Evolutionary conservation across 192 early-diverging fungal genomes (phyloP).

Genomic region (Dissophora ornata): DNA sequence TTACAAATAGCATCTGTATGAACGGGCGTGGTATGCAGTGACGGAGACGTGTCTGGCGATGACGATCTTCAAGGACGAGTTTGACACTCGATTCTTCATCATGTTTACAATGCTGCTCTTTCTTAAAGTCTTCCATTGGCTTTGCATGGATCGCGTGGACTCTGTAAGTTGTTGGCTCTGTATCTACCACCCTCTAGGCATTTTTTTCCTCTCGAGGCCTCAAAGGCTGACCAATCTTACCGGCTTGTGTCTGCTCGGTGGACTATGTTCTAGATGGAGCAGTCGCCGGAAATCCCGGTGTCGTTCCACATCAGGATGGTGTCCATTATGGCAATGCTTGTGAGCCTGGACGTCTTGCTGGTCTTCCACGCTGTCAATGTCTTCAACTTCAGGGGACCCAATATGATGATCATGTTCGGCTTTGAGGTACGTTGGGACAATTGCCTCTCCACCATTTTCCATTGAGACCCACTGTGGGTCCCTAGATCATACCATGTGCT

Average conservation of each 20-base stretch:
- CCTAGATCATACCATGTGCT: too few species aligned
- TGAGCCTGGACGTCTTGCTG: constrained; percentile 79
- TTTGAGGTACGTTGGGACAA: constrained; percentile 79
- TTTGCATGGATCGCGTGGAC: constrained; percentile 90
- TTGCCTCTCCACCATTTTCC: too few species aligned
- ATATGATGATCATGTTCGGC: constrained; percentile 98
- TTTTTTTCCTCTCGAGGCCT: too few species aligned
- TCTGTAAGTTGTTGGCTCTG: constrained; percentile 73
- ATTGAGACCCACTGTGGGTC: too few species aligned
- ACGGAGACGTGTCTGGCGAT: constrained; percentile 97
- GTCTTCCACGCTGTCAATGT: constrained; percentile 74
- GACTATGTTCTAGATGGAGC: constrained; percentile 75
- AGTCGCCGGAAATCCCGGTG: constrained; percentile 70
- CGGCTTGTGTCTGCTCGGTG: too few species aligned
- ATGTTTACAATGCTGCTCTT: constrained; percentile 91
- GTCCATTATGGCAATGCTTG: constrained; percentile 72
- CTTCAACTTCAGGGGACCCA: constrained; percentile 75
- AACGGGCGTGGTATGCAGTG: constrained; percentile 96
- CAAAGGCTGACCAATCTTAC: too few species aligned
- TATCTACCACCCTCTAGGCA: too few species aligned
- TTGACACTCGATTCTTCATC: constrained; percentile 85
- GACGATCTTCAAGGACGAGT: constrained; percentile 96
- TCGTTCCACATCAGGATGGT: constrained; percentile 81
- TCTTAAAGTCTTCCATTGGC: constrained; percentile 97
- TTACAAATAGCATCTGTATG: constrained; percentile 87